These are phyloP conservation scores for Orbilia brochopaga DNA, from an alignment of 2,329 filamentous ascomycete species.

Conservation along the genomic window DNA sequence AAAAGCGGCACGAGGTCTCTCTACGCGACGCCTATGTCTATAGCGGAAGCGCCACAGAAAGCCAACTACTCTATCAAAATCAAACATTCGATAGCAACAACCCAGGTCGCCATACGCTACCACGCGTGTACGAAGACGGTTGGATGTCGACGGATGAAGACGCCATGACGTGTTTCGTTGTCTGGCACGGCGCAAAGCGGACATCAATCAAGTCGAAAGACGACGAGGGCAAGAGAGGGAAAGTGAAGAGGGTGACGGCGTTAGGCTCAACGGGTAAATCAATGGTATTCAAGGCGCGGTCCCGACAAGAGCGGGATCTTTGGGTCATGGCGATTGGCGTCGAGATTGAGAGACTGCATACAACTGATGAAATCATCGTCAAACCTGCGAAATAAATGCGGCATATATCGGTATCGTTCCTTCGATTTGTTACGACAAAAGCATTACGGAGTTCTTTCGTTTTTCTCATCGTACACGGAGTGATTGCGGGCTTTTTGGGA, in stretches of 20 bases:
- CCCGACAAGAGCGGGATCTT: constrained; percentile 69
- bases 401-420: constrained; percentile 2
- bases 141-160: constrained; percentile 70
- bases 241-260: constrained; percentile 66
- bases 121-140: constrained; percentile 67
- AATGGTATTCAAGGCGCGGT: constrained; percentile 71
- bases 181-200: constrained; percentile 68
- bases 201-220: constrained; percentile 63
- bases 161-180: constrained; percentile 70
- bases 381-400: constrained; percentile 52
- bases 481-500: constrained; percentile 1
- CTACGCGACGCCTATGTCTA: constrained; percentile 50
- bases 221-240: constrained; percentile 59
- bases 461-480: constrained; percentile 18
- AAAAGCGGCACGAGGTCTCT: constrained; percentile 65
- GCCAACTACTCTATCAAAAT: constrained; percentile 66
- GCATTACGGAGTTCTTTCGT: background rate
- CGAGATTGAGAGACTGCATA: constrained; percentile 69
- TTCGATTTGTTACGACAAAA: constrained; percentile 18
- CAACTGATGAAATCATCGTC: constrained; percentile 53
- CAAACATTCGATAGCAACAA: constrained; percentile 69
- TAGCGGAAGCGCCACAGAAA: constrained; percentile 71
- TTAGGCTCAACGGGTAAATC: constrained; percentile 68
- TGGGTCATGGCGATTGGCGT: constrained; percentile 71
- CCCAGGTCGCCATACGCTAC: constrained; percentile 67